These are phyloP conservation scores for Gonium pectorale DNA, from an alignment of 139 green algal genomes.

Conservation along the genomic window DNA sequence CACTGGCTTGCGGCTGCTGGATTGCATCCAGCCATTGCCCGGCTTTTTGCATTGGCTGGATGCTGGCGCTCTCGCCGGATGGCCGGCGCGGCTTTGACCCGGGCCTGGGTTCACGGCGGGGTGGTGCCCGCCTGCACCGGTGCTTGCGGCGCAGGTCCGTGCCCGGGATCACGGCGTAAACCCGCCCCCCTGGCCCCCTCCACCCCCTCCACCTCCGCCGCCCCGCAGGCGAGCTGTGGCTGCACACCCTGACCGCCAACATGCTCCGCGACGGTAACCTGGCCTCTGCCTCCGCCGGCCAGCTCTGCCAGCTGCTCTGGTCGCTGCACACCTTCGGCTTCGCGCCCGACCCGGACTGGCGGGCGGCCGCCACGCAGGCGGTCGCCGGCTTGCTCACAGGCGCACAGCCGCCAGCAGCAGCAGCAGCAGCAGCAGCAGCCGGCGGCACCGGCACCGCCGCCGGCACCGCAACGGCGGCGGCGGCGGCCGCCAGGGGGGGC, in stretches of 20 bases:
- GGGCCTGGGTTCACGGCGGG: too few species aligned
- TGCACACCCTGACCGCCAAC: constrained; percentile 14
- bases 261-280: not conserved
- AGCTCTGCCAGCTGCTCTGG: constrained; percentile 21
- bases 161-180: too few species aligned
- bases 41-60: too few species aligned
- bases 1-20: too few species aligned
- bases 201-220: not conserved
- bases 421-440: not conserved
- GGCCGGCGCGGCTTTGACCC: too few species aligned
- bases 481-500: not conserved
- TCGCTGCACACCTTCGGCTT: constrained; percentile 8
- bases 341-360: constrained; percentile 8
- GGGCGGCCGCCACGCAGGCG: not conserved
- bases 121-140: too few species aligned
- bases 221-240: constrained; percentile 31
- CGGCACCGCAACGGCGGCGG: constrained; percentile 10
- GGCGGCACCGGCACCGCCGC: not conserved
- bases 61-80: too few species aligned
- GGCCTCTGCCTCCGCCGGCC: not conserved
- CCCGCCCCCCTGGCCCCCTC: too few species aligned
- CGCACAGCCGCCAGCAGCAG: not conserved
- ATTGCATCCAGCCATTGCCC: too few species aligned
- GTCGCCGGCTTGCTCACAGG: not conserved
- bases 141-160: too few species aligned